phyloP scores from a whole-genome alignment of 108 stramenopile species.

The Pseudonitzschia pungens region DNA sequence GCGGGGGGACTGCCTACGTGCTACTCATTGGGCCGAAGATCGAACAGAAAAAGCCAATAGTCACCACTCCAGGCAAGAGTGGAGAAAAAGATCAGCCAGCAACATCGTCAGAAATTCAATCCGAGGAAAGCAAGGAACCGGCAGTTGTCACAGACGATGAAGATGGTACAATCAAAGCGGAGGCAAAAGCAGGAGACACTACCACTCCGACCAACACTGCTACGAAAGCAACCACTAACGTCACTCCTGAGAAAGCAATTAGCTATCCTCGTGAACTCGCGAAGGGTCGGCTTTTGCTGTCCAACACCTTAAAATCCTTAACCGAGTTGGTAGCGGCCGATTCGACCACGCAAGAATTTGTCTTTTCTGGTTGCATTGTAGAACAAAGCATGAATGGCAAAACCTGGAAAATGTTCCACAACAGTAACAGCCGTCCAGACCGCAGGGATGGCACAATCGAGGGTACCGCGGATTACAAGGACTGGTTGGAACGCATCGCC shows the following conservation, averaged over 20 bases:
- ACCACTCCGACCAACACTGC: not conserved
- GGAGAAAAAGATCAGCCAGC: not conserved
- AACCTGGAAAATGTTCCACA: slow-evolving; percentile 38
- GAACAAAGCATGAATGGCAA: slow-evolving; percentile 45
- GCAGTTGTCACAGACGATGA: not conserved
- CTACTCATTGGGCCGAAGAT: slow-evolving; percentile 48
- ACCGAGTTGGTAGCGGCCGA: slow-evolving; percentile 22
- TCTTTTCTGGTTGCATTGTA: slow-evolving; percentile 30
- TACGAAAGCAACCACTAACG: too few relatives aligned
- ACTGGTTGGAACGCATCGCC: slow-evolving; percentile 33
- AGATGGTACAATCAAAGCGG: not conserved
- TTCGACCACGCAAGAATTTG: slow-evolving; percentile 23
- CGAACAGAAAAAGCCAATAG: slow-evolving; percentile 25
- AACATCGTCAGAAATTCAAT: not conserved
- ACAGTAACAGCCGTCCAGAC: slow-evolving; percentile 30
- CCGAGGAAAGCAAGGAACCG: slow-evolving; percentile 5
- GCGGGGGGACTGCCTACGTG: slow-evolving; percentile 46
- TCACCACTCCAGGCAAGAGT: not conserved
- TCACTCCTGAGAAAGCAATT: slow-evolving; percentile 7
- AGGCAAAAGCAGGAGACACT: slow-evolving; percentile 1
- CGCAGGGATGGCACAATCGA: slow-evolving; percentile 52
- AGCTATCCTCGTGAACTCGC: slow-evolving; percentile 46
- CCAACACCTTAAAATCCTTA: slow-evolving; percentile 31
- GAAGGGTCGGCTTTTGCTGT: slow-evolving; percentile 36
- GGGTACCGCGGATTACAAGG: slow-evolving; percentile 41